phyloP scores from a whole-genome alignment of 768 basidiomycete genomes.

The Naematelia aurantialba region DNA sequence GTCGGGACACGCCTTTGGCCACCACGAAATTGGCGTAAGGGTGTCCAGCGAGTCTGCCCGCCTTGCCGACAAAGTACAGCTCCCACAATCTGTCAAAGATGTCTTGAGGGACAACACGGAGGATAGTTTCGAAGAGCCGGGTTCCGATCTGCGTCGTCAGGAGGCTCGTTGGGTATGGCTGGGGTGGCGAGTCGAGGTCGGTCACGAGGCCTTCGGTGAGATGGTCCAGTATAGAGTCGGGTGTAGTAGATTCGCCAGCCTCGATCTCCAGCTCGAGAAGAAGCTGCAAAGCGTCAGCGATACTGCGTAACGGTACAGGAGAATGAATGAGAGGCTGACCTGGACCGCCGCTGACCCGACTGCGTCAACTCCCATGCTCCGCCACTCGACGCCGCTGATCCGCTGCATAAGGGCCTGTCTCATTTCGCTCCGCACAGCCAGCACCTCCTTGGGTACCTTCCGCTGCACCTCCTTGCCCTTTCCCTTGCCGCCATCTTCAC shows the following conservation, averaged over 20 bases:
- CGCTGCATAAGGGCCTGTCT: conserved; percentile 52
- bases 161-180: conserved; percentile 66
- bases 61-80: conserved; percentile 68
- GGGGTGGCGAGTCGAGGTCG: conserved; percentile 57
- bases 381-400: conserved; percentile 43
- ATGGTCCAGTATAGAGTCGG: conserved; percentile 74
- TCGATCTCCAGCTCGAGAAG: conserved; percentile 77
- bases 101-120: conserved; percentile 60
- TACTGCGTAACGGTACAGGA: background rate
- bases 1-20: conserved; percentile 68
- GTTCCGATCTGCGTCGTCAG: conserved; percentile 83
- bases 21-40: conserved; percentile 93
- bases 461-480: conserved; percentile 25
- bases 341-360: conserved; percentile 48
- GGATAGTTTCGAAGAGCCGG: conserved; percentile 78
- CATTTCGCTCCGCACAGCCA: conserved; percentile 57
- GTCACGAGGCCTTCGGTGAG: conserved; percentile 73
- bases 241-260: conserved; percentile 58
- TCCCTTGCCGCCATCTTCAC: conserved; percentile 44
- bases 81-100: conserved; percentile 70
- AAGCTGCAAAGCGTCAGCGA: conserved; percentile 56
- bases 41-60: conserved; percentile 71
- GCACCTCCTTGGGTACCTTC: conserved; percentile 57
- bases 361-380: conserved; percentile 43
- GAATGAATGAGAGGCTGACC: conserved; percentile 25